Evolutionary conservation across 768 basidiomycete species (phyloP).

Genomic region (Pleurotus sapidus): DNA sequence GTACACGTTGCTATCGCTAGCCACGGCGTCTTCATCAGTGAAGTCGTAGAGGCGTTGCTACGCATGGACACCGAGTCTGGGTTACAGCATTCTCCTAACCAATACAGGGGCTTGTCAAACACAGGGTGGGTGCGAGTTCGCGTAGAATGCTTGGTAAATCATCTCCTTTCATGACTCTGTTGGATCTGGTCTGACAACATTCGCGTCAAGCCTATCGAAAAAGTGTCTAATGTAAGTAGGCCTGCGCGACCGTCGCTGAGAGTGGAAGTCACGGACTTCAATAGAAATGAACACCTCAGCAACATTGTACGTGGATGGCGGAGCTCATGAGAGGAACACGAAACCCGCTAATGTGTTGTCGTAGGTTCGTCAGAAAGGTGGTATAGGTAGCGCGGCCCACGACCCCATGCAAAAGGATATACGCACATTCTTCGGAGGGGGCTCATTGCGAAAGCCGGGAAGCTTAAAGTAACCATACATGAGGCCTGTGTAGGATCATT

Average conservation of each 20-base stretch:
- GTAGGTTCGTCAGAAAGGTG: conserved; percentile 64
- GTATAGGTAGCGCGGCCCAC: conserved; percentile 66
- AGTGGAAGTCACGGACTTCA: conserved; percentile 50
- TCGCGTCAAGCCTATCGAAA: background rate
- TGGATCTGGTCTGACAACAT: conserved; percentile 19
- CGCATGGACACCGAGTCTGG: conserved; percentile 28
- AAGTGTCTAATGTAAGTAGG: conserved; percentile 11
- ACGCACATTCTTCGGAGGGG: conserved; percentile 64
- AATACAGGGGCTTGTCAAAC: conserved; percentile 55
- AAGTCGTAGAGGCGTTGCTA: conserved; percentile 52
- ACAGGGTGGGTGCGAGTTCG: conserved; percentile 66
- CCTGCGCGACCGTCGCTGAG: conserved; percentile 23
- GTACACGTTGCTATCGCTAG: conserved; percentile 66
- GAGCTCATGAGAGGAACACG: background rate
- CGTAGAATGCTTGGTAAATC: conserved; percentile 42
- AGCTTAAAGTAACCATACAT: background rate
- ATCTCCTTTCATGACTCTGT: background rate
- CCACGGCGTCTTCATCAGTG: conserved; percentile 70
- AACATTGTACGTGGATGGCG: conserved; percentile 45
- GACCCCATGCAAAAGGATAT: conserved; percentile 79
- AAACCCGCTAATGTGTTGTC: background rate
- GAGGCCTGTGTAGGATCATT: too few relatives aligned
- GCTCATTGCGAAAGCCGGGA: conserved; percentile 1
- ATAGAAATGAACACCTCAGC: conserved; percentile 52
- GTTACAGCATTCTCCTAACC: conserved; percentile 18